These are phyloP conservation scores for Flammula alnicola DNA, from an alignment of 1,284 basidiomycete genomes.

Conservation along the genomic window DNA sequence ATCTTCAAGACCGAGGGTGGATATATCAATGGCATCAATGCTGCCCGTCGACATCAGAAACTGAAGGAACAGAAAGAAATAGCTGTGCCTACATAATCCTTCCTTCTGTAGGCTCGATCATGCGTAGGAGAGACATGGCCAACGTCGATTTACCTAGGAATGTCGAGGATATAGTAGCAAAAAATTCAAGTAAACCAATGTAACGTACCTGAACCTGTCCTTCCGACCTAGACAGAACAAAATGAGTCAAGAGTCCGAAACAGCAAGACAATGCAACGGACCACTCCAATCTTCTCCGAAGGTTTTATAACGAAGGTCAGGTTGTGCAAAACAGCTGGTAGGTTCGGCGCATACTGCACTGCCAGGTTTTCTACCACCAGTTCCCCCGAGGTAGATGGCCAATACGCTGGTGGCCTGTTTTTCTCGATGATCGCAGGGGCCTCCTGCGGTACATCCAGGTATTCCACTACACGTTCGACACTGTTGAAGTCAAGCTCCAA, in stretches of 20 bases:
- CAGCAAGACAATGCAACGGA: constrained; percentile 32
- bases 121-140: constrained; percentile 77
- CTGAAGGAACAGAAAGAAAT: background rate
- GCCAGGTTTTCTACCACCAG: constrained; percentile 66
- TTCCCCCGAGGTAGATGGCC: constrained; percentile 70
- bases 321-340: constrained; percentile 73
- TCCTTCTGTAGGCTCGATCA: constrained; percentile 78
- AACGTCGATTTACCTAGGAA: constrained; percentile 70
- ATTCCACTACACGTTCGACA: constrained; percentile 85
- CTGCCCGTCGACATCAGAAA: constrained; percentile 34
- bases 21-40: constrained; percentile 86
- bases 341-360: constrained; percentile 75
- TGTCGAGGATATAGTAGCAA: constrained; percentile 1
- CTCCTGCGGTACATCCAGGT: constrained; percentile 79
- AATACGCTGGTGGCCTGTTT: constrained; percentile 71
- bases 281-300: constrained; percentile 79
- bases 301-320: constrained; percentile 74
- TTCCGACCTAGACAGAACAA: constrained; percentile 50
- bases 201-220: constrained; percentile 63
- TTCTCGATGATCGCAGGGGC: constrained; percentile 67
- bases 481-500: constrained; percentile 78
- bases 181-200: constrained; percentile 1
- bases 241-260: constrained; percentile 1
- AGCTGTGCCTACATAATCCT: constrained; percentile 64
- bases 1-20: constrained; percentile 82